Evolutionary conservation across 495 filamentous ascomycete genomes (phyloP).

Genomic region (Penicillium odoratum): DNA sequence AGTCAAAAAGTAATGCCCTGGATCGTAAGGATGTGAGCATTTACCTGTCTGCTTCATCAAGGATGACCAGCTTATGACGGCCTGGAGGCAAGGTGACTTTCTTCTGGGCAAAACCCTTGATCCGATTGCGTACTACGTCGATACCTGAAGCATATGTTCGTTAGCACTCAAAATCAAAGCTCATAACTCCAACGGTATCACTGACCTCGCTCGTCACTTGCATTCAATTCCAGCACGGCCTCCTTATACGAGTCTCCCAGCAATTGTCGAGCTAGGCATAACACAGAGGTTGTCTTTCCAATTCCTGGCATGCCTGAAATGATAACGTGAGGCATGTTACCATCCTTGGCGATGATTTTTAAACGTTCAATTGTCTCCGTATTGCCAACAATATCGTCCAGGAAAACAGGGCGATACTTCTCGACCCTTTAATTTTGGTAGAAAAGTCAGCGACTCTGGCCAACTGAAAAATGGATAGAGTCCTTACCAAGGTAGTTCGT

Average conservation of each 20-base stretch:
- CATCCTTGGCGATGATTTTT: conserved; percentile 98
- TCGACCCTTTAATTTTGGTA: conserved; percentile 72
- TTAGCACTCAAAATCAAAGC: conserved; percentile 11
- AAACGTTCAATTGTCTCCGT: conserved; percentile 95
- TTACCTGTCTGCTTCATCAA: conserved; percentile 93
- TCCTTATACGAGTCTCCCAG: conserved; percentile 96
- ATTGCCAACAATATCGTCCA: conserved; percentile 97
- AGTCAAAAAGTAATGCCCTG: not conserved
- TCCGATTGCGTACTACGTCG: conserved; percentile 96
- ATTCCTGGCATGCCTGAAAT: conserved; percentile 99
- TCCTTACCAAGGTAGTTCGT: conserved; percentile 88
- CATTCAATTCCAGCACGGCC: conserved; percentile 94
- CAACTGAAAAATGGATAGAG: conserved; percentile 6
- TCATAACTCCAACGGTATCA: not conserved
- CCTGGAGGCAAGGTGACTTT: conserved; percentile 93
- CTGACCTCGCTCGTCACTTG: conserved; percentile 87
- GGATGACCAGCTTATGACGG: conserved; percentile 93
- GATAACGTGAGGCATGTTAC: conserved; percentile 99
- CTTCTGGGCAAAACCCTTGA: conserved; percentile 99
- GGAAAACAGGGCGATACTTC: conserved; percentile 91
- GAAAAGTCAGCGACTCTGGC: conserved; percentile 14
- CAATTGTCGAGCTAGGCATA: conserved; percentile 90
- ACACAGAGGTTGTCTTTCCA: conserved; percentile 95
- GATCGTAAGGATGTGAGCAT: not conserved
- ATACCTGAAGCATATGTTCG: conserved; percentile 57